These are phyloP conservation scores for Cryptococcus sp. DNA, from an alignment of 1,284 basidiomycete species.

Conservation along the genomic window DNA sequence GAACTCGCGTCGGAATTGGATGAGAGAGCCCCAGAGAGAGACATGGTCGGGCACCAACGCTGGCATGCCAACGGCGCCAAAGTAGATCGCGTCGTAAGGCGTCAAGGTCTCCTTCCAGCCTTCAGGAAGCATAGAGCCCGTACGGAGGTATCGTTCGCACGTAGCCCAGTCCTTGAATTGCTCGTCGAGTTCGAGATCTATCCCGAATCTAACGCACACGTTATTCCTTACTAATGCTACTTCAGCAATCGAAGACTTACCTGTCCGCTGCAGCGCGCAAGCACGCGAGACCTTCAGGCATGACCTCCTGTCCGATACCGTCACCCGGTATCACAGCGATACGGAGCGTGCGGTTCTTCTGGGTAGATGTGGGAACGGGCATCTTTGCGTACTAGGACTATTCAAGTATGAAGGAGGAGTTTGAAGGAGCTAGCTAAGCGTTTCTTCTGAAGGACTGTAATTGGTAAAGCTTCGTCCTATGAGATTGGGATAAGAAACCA, in stretches of 20 bases:
- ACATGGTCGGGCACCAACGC: constrained; percentile 60
- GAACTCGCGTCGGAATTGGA: constrained; percentile 59
- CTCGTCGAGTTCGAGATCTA: constrained; percentile 31
- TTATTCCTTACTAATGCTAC: background rate
- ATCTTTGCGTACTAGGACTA: no score
- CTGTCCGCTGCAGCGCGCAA: constrained; percentile 23
- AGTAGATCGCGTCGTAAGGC: constrained; percentile 53
- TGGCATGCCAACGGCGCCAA: constrained; percentile 55
- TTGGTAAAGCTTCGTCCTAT: no score
- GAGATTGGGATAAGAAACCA: no score
- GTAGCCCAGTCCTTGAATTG: constrained; percentile 33
- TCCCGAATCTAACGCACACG: constrained; percentile 18
- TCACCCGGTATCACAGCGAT: constrained; percentile 63
- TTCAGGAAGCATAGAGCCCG: constrained; percentile 52
- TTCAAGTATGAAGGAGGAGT: no score
- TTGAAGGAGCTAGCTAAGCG: no score
- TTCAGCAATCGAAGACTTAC: constrained; percentile 9
- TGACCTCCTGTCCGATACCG: constrained; percentile 49
- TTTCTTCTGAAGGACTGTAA: no score
- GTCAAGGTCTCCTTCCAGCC: constrained; percentile 50
- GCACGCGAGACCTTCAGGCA: constrained; percentile 26
- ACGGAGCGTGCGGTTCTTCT: constrained; percentile 32
- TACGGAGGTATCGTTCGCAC: constrained; percentile 39
- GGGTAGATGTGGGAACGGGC: no score
- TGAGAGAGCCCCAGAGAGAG: constrained; percentile 61